A percentile compares a stretch with the other conserved stretches of the same genome.
Conservation (phyloP, 176 grass and related monocot genomes). For the Bolboschoenus planiculmis region DNA sequence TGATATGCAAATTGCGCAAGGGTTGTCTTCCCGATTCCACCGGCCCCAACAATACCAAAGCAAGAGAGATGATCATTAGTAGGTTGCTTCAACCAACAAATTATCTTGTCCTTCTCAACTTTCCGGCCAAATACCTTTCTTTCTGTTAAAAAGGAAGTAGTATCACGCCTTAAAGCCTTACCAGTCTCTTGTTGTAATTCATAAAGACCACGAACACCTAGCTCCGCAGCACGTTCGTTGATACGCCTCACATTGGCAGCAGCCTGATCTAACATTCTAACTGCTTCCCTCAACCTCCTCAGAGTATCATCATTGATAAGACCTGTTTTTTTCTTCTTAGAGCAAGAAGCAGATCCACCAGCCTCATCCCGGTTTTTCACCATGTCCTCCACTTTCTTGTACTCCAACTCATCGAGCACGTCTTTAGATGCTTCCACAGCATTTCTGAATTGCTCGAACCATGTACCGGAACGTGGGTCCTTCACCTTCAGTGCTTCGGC, state of each 20-base stretch:
- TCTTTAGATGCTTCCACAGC: conserved; percentile 20
- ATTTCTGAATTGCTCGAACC: conserved; percentile 7
- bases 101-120: not conserved
- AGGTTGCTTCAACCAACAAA: not conserved
- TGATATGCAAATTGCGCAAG: conserved; percentile 12
- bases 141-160: not conserved
- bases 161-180: not conserved
- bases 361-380: not conserved
- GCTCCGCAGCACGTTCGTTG: not conserved
- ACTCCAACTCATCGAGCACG: conserved; percentile 30
- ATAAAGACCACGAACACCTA: not conserved
- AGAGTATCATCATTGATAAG: not conserved
- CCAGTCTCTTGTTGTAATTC: not conserved
- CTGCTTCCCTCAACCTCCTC: not conserved
- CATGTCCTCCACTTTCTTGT: not conserved
- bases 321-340: not conserved
- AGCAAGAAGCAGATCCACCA: not conserved
- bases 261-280: not conserved
- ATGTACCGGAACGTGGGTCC: not conserved
- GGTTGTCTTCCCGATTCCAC: conserved; percentile 20
- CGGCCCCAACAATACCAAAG: not conserved
- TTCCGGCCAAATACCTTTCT: conserved; percentile 3
- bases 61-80: not conserved
- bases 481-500: not conserved
- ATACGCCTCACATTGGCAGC: not conserved